A percentile compares a stretch with the other conserved stretches of the same genome.
Conservation (phyloP, 192 early-diverging fungal genomes). For the Thoreauomyces humboldtii region DNA sequence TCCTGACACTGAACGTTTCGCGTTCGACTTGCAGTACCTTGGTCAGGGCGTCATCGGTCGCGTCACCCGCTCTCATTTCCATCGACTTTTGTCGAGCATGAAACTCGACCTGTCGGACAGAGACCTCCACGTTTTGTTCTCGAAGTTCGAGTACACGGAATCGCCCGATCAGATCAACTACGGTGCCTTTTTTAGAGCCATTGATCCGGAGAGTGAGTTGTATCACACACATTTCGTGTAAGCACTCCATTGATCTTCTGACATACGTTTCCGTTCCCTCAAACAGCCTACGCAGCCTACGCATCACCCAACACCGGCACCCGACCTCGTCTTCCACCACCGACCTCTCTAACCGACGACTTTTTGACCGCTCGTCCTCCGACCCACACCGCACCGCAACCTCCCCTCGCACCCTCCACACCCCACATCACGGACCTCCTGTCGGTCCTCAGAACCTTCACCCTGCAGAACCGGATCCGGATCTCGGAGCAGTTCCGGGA, state of each 20-base stretch:
- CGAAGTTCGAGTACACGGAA: constrained; percentile 46
- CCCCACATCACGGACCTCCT: constrained; percentile 22
- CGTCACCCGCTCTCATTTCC: constrained; percentile 56
- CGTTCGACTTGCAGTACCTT: constrained; percentile 32
- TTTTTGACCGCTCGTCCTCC: neutral
- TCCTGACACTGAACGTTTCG: too few relatives aligned
- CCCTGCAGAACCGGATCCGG: constrained; percentile 42
- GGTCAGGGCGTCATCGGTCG: constrained; percentile 40
- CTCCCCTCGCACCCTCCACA: neutral
- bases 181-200: constrained; percentile 46
- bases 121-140: constrained; percentile 52
- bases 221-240: too few relatives aligned
- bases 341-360: too few relatives aligned
- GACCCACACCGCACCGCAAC: neutral
- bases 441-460: constrained; percentile 31
- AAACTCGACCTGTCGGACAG: constrained; percentile 46
- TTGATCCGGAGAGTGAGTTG: constrained; percentile 53
- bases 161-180: constrained; percentile 49
- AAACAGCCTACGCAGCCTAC: too few relatives aligned
- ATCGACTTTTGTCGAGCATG: constrained; percentile 45
- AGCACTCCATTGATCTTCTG: too few relatives aligned
- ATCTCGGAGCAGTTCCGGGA: constrained; percentile 56
- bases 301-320: too few relatives aligned
- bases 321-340: too few relatives aligned
- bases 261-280: too few relatives aligned